These are phyloP conservation scores for Abrus pulchellus DNA, from an alignment of 306 rosid species.

Conservation along the genomic window DNA sequence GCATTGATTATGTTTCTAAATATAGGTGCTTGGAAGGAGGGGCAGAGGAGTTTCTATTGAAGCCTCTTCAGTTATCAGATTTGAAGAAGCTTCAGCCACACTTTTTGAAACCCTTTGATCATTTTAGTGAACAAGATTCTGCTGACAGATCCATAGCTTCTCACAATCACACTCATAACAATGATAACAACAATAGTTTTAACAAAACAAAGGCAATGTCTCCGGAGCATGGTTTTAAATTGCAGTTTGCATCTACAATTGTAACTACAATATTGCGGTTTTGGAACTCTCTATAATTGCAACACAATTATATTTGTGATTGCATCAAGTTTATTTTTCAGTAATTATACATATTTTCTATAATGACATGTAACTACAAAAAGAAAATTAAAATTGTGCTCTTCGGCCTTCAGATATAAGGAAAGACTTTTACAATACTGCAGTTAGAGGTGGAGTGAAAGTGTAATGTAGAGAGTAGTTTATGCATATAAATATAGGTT, in stretches of 20 bases:
- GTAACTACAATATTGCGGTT: background rate
- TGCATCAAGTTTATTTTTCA: background rate
- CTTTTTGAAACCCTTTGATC: conserved; percentile 60
- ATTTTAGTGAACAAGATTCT: conserved; percentile 43
- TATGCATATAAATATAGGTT: background rate
- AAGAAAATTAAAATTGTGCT: background rate
- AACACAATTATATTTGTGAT: background rate
- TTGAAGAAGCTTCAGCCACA: conserved; percentile 78
- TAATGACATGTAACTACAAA: too few relatives aligned
- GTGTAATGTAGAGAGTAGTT: background rate
- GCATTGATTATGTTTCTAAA: background rate
- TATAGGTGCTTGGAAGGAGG: conserved; percentile 93
- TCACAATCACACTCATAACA: conserved; percentile 22
- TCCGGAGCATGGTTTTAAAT: conserved; percentile 53
- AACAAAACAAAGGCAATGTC: conserved; percentile 66
- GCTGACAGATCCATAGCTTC: conserved; percentile 31
- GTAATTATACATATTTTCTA: background rate
- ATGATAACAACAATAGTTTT: conserved; percentile 29
- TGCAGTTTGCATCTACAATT: background rate
- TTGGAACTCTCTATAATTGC: conserved; percentile 2
- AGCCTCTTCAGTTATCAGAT: conserved; percentile 85
- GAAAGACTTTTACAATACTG: conserved; percentile 48
- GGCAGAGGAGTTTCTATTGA: conserved; percentile 89
- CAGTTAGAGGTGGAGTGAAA: conserved; percentile 38
- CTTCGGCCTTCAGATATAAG: conserved; percentile 54